Evolutionary conservation across 169 alveolate species (phyloP), one percentile per base, ranked within the genome.

Genomic region (Cryptosporidium sp.): DNA sequence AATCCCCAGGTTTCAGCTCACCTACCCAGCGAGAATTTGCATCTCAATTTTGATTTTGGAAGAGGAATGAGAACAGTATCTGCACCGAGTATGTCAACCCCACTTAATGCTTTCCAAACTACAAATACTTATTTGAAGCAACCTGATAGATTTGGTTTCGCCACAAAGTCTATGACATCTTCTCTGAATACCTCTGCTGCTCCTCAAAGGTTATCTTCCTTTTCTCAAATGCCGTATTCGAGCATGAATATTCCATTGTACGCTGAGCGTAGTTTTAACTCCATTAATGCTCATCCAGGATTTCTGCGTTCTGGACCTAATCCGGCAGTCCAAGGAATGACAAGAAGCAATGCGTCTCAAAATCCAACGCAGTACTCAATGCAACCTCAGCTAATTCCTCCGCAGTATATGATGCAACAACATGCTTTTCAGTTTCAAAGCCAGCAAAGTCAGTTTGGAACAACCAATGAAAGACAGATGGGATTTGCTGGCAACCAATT

Each of bases 331-430:
- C 37, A 21, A 31, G 37, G 55, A 43, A 29, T 21, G 37, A 50
- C 3, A 59, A 59, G 71, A 52, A 26, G 16, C 39, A 73, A 33
- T 23, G 21, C 33, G 6, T 59, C 39, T 33, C 86, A 73, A 35
- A 52, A 59, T 51, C 51, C 18, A 35, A 23, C 31, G 5, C 73
- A 50, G 3, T 80, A 59, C 29, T 59, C 16, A 26, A 16, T 80
- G 6, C 89, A 80, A 23, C 89, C 89, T 80, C 89, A 80, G 75
- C 45, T 80, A 48, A 61, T 80, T 12, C 31, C 70, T 37, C 70
- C 86, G 14, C 50, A 73, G 7, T 55, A 48, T 35, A 35, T 52
- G 35, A 31, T 33, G 71, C 71, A 65, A 18, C 71, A 73, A 35
- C 33, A 41, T 69, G 14, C 58, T 12, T 33, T 69, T 69, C 86